A percentile compares a stretch with the other conserved stretches of the same genome.
These are phyloP conservation scores for Colletotrichum liaoningense DNA, from an alignment of 2,329 filamentous ascomycete species.

Conservation along the genomic window DNA sequence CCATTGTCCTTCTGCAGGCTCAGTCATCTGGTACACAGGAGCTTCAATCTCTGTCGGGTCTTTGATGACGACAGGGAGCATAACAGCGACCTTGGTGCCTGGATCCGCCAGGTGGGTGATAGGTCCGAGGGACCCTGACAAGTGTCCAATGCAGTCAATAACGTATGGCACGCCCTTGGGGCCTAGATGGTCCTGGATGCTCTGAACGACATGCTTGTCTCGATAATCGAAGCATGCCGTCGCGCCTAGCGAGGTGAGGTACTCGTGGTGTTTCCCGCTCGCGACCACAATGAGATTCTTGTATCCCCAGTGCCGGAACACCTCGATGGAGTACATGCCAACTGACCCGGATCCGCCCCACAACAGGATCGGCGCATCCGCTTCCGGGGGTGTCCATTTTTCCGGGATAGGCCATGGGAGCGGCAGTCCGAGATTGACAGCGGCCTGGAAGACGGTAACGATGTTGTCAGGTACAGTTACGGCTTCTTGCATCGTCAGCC, in stretches of 20 bases:
- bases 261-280: conserved; percentile 56
- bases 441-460: conserved; percentile 69
- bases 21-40: conserved; percentile 68
- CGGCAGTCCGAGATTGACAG: conserved; percentile 62
- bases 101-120: conserved; percentile 61
- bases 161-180: conserved; percentile 53
- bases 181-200: conserved; percentile 44
- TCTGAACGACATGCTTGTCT: conserved; percentile 47
- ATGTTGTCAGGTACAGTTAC: conserved; percentile 68
- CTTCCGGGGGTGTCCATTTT: conserved; percentile 48
- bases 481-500: conserved; percentile 56
- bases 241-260: conserved; percentile 57
- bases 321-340: conserved; percentile 61
- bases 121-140: conserved; percentile 57
- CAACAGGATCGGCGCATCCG: conserved; percentile 55
- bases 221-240: conserved; percentile 60
- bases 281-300: conserved; percentile 60
- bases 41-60: conserved; percentile 59
- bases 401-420: conserved; percentile 67
- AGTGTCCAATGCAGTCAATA: conserved; percentile 67
- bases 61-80: conserved; percentile 69
- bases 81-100: conserved; percentile 65
- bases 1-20: conserved; percentile 56
- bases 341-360: conserved; percentile 67
- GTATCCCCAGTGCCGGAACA: conserved; percentile 65